phyloP scores from a whole-genome alignment of 306 rosid species.

The Myrica gale region DNA sequence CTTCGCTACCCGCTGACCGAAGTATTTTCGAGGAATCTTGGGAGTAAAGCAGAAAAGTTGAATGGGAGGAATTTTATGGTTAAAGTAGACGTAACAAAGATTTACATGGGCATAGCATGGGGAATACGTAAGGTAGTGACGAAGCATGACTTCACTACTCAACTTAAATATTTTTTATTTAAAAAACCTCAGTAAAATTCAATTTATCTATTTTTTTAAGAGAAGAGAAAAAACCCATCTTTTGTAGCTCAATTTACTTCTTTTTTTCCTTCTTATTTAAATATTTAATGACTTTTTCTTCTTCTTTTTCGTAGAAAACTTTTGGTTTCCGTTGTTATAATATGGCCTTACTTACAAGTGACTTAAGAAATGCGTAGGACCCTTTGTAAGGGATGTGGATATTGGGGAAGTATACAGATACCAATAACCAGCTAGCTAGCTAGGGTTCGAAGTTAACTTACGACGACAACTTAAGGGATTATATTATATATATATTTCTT shows the following conservation, averaged over 20 bases:
- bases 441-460: neutral
- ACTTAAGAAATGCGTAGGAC: constrained; percentile 18
- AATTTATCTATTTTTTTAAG: too few species aligned
- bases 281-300: neutral
- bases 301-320: neutral
- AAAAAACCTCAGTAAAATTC: too few species aligned
- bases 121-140: constrained; percentile 58
- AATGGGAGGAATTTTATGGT: constrained; percentile 53
- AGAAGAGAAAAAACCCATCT: too few species aligned
- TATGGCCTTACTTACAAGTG: constrained; percentile 35
- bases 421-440: neutral
- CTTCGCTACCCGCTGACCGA: constrained; percentile 59
- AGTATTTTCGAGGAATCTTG: constrained; percentile 28
- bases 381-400: constrained; percentile 15
- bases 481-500: neutral
- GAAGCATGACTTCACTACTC: constrained; percentile 72
- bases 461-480: neutral
- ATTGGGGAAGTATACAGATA: constrained; percentile 9
- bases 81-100: constrained; percentile 72
- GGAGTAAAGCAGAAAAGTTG: constrained; percentile 31
- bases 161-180: constrained; percentile 10
- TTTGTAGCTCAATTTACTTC: too few species aligned
- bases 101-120: constrained; percentile 39
- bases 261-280: too few species aligned
- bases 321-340: neutral